phyloP scores from a whole-genome alignment of 2,329 filamentous ascomycete genomes.

The Calonectria honghensis region DNA sequence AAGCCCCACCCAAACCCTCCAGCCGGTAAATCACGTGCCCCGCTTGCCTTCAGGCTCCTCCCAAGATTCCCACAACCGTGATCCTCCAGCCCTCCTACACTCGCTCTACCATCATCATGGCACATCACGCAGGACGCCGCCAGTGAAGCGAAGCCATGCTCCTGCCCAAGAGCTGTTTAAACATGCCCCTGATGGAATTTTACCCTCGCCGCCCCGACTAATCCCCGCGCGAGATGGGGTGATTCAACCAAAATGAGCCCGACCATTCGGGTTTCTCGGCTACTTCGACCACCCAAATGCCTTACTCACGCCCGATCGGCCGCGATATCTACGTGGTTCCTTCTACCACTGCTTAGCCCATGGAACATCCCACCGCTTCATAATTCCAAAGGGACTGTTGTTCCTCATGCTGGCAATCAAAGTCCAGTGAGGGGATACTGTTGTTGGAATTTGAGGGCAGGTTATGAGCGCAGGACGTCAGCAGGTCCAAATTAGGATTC shows the following conservation, averaged over 20 bases:
- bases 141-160: slow-evolving; percentile 36
- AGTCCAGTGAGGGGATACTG: not conserved
- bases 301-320: slow-evolving; percentile 25
- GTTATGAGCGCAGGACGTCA: slow-evolving; percentile 8
- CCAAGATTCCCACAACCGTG: slow-evolving; percentile 50
- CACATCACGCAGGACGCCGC: slow-evolving; percentile 40
- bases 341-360: not conserved
- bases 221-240: slow-evolving; percentile 31
- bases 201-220: slow-evolving; percentile 18
- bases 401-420: slow-evolving; percentile 12
- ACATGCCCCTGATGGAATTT: slow-evolving; percentile 31
- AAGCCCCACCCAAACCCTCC: slow-evolving; percentile 15
- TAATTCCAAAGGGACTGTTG: not conserved
- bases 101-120: slow-evolving; percentile 46
- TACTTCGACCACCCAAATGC: slow-evolving; percentile 32
- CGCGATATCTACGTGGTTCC: slow-evolving; percentile 2
- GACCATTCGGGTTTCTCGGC: slow-evolving; percentile 29
- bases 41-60: slow-evolving; percentile 42
- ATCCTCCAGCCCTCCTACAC: slow-evolving; percentile 50
- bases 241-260: slow-evolving; percentile 28
- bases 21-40: slow-evolving; percentile 46
- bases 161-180: not conserved
- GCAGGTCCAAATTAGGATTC: not conserved
- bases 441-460: not conserved
- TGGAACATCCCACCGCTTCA: not conserved